Percentiles rank a stretch among this genome's conserved stretches.
Evolutionary conservation across 768 basidiomycete genomes (phyloP).

Genomic region (Mycena maculata): DNA sequence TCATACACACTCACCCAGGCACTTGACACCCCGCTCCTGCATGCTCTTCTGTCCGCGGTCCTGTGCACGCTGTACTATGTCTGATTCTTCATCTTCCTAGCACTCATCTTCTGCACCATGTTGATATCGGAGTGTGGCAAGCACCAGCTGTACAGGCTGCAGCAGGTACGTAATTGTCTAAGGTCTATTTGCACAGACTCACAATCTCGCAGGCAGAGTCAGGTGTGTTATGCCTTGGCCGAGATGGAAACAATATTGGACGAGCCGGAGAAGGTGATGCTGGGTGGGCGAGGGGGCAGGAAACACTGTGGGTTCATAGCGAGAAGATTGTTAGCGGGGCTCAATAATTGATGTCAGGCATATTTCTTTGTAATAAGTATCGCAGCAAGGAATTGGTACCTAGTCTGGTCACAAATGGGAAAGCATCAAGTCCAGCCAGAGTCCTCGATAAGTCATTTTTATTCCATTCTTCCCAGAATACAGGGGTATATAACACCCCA

Average conservation of each 20-base stretch:
- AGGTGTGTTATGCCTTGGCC: constrained; percentile 10
- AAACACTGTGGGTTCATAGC: constrained; percentile 15
- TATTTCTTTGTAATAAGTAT: too few relatives aligned
- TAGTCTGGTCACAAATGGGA: too few relatives aligned
- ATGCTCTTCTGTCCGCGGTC: constrained; percentile 4
- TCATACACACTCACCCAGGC: constrained; percentile 16
- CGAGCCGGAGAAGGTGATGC: background rate
- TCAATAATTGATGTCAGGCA: too few relatives aligned
- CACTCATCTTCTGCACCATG: constrained; percentile 8
- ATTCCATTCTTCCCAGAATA: too few relatives aligned
- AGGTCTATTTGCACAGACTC: background rate
- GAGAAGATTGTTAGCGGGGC: background rate
- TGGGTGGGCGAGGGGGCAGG: background rate
- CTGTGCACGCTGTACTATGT: constrained; percentile 1
- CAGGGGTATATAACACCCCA: too few relatives aligned
- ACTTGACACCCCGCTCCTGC: constrained; percentile 14
- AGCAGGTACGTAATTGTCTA: background rate
- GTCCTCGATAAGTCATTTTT: too few relatives aligned
- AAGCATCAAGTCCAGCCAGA: too few relatives aligned
- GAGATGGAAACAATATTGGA: constrained; percentile 15
- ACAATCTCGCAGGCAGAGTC: background rate
- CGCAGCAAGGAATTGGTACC: too few relatives aligned
- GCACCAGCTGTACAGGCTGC: constrained; percentile 14
- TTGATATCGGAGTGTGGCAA: constrained; percentile 11
- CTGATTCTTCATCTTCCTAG: constrained; percentile 6